Base-by-base conservation (phyloP, 169 alveolate genomes). In the Plasmodium chabaudi region DNA sequence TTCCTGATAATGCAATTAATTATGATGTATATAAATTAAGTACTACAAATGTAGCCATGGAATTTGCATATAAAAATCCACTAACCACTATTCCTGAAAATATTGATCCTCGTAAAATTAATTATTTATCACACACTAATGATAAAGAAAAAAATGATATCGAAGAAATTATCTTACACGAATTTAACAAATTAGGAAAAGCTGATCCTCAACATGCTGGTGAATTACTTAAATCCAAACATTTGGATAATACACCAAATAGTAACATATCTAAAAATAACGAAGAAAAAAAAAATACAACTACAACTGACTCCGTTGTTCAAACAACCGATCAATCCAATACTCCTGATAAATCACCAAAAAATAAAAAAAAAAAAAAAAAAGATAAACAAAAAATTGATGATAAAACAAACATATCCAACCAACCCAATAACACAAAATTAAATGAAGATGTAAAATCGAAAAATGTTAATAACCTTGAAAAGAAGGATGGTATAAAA, bases 131-230 rank as follows among this genome's bases (percentile, higher is more conserved):
- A 39, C 56, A 17, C 0, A 1, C n/a, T 19, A 69, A 69, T 13
- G 49, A 47, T 68, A 51, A 63, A 13, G 27, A 6, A 39, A 63
- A 77, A 77, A 77, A 77, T 49, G 84, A 65, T 15, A 79, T 65
- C 6, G 89, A 79, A 70, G 72, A 79, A 55, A 13, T 79, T 13
- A 39, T 65, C 9, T 59, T 79, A 39, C 19, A 15, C 7, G 89
- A 79, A 27, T 79, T 65, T 13, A 49, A 79, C 2, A 79, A 64
- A 1, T n/a, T 79, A 25, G 68, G 71, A 27, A 67, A 46, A 79
- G 72, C 25, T 39, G 51, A 25, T 39, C 13, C 56, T 5, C 34
- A 17, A 1, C 55, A 53, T 57, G 56, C 67, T 10, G 65, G 65
- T 1, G 42, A 34, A 34, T 3, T 34, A 34, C 5, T 34, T 34